Evolutionary conservation across 2,329 filamentous ascomycete genomes (phyloP), one percentile per base, ranked within the genome.

Genomic region (Biscogniauxia mediterranea): DNA sequence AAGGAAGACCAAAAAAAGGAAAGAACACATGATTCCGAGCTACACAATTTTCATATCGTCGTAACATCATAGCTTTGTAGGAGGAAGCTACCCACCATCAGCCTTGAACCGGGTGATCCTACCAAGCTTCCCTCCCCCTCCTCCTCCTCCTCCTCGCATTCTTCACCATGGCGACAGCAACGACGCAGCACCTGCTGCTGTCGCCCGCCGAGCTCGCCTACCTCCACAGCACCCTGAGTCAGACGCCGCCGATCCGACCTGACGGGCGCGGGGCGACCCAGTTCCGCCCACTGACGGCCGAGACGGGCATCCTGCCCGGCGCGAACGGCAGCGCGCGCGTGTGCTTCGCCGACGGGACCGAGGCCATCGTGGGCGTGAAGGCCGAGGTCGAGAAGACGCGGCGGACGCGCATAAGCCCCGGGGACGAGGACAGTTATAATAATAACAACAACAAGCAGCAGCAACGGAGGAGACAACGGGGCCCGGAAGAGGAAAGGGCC

Each of bases 141-240:
- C 23, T 5, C n/a, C 28, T 17, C 19, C 57, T 25, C 52, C 13
- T n/a, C 9, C 25, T 13, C n/a, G 51, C 58, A 51, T 42, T 58
- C 59, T 57, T 60, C 54, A 56, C 64, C 46, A 67, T 66, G 61
- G 70, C 66, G 66, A 90, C 92, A 85, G 82, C 89, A 50, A 84
- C 86, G 68, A 82, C 77, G 70, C 86, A 87, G 71, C 85, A 87
- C 78, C 85, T 87, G 71, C 88, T 92, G 69, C 89, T 98, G 77
- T 97, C 93, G 58, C 94, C 95, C 54, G 93, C 95, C 72, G 95
- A 99, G 80, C 91, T 99, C 71, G 93, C 93, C 70, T 99, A 97
- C 80, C 87, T 98, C 56, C 92, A 96, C 82, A 87, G 86, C 66
- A 93, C 94, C 5, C 92, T 99, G 72, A 85, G 88, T 7, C 89